Evolutionary conservation across 306 rosid genomes (phyloP).

Genomic region (Coriaria nepalensis): DNA sequence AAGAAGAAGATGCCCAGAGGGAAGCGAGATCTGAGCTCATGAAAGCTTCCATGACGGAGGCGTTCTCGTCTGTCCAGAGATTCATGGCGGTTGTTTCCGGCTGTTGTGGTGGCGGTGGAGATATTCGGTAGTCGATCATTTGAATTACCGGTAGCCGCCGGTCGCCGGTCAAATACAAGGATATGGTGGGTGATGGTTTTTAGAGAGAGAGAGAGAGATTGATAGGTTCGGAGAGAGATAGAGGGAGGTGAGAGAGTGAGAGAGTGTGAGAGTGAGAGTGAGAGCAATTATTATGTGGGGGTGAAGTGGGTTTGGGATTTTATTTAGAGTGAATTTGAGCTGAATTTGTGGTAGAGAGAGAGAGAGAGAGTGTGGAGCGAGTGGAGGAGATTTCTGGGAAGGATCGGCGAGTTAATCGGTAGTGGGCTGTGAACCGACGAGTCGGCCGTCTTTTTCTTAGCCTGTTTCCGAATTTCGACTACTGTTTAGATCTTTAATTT

Average conservation of each 20-base stretch:
- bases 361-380: not conserved
- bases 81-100: slow-evolving; percentile 23
- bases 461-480: not conserved
- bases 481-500: not conserved
- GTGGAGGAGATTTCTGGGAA: slow-evolving; percentile 20
- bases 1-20: slow-evolving; percentile 37
- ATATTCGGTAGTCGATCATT: slow-evolving; percentile 42
- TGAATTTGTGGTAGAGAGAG: slow-evolving; percentile 11
- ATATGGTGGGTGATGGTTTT: not conserved
- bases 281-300: not conserved
- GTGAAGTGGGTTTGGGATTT: slow-evolving; percentile 19
- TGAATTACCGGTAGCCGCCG: slow-evolving; percentile 5
- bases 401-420: slow-evolving; percentile 26
- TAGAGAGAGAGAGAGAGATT: not conserved
- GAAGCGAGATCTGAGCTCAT: slow-evolving; percentile 60
- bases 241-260: not conserved
- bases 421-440: not conserved
- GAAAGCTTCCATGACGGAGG: slow-evolving; percentile 83
- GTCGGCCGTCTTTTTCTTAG: not conserved
- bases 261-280: too few relatives aligned
- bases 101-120: slow-evolving; percentile 7
- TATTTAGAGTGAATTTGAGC: slow-evolving; percentile 22
- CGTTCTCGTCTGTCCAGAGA: slow-evolving; percentile 81
- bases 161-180: not conserved
- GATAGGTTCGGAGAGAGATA: too few relatives aligned